These are phyloP conservation scores for Themeda triandra DNA, from an alignment of 176 grass and related monocot species.

Conservation along the genomic window DNA sequence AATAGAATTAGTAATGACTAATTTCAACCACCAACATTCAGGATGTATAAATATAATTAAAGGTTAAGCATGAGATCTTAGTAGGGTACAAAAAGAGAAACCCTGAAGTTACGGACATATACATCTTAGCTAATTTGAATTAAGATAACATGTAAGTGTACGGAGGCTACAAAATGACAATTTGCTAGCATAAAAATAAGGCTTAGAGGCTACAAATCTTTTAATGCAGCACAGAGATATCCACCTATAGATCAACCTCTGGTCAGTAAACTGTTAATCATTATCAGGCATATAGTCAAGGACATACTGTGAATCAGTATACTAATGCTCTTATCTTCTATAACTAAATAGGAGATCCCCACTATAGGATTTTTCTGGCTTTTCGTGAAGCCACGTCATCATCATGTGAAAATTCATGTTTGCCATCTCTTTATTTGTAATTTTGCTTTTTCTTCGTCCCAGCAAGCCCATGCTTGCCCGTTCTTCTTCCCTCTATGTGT, in stretches of 20 bases:
- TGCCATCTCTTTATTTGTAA: no score
- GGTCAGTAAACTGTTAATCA: not conserved
- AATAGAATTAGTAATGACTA: not conserved
- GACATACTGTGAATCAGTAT: not conserved
- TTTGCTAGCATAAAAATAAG: not conserved
- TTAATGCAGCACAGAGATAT: not conserved
- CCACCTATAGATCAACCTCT: not conserved
- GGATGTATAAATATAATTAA: not conserved
- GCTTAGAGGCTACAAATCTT: not conserved
- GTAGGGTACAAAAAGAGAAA: not conserved
- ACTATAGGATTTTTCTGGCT: no score
- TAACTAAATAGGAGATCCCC: no score
- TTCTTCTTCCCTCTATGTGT: no score
- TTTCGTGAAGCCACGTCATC: no score
- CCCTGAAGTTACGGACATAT: not conserved
- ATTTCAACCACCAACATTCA: not conserved
- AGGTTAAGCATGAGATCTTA: not conserved
- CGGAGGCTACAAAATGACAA: not conserved
- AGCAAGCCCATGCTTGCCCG: no score
- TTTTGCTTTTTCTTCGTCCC: no score
- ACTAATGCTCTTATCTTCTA: not conserved
- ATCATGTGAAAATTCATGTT: no score
- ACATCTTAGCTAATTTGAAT: slow-evolving; percentile 4
- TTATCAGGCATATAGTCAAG: not conserved
- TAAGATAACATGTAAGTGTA: not conserved